Conservation (phyloP, 176 grass and related monocot genomes). For the Coix lacrymajobi region DNA sequence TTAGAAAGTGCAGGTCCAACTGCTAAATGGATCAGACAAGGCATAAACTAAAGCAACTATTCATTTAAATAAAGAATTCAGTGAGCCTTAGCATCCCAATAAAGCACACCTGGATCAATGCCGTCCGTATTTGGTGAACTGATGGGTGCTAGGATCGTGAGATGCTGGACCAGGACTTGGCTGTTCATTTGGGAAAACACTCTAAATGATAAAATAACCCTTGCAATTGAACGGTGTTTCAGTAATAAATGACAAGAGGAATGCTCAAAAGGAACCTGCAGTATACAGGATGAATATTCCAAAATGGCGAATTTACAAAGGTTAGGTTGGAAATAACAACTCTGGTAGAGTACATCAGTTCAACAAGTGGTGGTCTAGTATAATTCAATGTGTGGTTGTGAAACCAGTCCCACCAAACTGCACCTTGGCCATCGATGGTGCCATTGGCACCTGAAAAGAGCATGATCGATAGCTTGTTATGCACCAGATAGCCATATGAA, state of each 20-base stretch:
- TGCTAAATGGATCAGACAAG: neutral
- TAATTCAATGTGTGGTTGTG: constrained; percentile 67
- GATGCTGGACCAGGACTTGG: constrained; percentile 69
- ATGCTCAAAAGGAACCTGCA: constrained; percentile 53
- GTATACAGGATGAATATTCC: constrained; percentile 88
- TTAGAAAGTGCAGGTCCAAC: neutral
- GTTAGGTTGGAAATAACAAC: constrained; percentile 84
- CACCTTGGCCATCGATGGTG: constrained; percentile 75
- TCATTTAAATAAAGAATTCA: neutral
- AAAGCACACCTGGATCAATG: constrained; percentile 75
- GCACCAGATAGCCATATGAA: neutral
- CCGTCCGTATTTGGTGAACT: constrained; percentile 87
- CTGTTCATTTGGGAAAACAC: constrained; percentile 44
- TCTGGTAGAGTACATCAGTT: constrained; percentile 75
- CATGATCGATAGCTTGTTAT: neutral
- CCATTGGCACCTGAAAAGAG: constrained; percentile 59
- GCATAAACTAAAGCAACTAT: neutral
- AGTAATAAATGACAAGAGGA: neutral
- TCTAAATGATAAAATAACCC: neutral
- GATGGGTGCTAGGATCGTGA: constrained; percentile 73
- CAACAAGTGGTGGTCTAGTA: constrained; percentile 76
- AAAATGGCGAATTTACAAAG: constrained; percentile 73
- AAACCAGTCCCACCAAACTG: constrained; percentile 88
- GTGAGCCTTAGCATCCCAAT: neutral
- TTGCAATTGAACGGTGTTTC: neutral